Conservation (phyloP, 371 early-diverging fungal species). For the Zychaea mexicana region DNA sequence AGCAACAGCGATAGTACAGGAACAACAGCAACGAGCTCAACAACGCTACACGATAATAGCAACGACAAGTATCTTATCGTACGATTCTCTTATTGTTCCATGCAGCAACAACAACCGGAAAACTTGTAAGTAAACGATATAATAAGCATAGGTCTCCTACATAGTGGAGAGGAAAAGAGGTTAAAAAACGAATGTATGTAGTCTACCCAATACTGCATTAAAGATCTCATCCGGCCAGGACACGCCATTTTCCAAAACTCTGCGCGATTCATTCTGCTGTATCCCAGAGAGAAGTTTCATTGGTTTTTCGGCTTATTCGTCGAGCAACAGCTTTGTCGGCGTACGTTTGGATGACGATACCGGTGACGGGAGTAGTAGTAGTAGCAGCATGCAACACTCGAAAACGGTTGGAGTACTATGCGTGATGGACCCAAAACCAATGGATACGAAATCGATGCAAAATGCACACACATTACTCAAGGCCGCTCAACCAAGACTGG, state of each 20-base stretch:
- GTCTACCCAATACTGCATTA: conserved; percentile 7
- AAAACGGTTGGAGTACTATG: conserved; percentile 16
- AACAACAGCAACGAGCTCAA: neutral
- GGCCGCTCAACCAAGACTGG: conserved; percentile 35
- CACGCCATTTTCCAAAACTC: conserved; percentile 12
- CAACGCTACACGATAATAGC: neutral
- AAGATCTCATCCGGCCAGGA: conserved; percentile 8
- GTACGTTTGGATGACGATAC: conserved; percentile 11
- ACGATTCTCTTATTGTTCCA: conserved; percentile 5
- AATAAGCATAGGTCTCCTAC: too few species aligned
- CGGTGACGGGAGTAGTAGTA: neutral
- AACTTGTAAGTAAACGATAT: neutral
- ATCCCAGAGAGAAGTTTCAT: neutral
- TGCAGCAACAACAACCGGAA: neutral
- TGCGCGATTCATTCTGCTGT: conserved; percentile 7
- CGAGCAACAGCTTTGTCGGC: conserved; percentile 10
- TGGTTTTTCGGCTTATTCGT: neutral
- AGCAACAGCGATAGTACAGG: conserved; percentile 1
- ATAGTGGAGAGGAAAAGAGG: neutral
- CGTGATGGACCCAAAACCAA: conserved; percentile 15
- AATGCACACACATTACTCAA: conserved; percentile 24
- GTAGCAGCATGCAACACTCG: neutral
- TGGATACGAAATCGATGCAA: conserved; percentile 10
- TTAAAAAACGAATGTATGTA: neutral
- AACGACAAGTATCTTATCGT: conserved; percentile 10